Evolutionary conservation across 306 rosid genomes (phyloP).

Genomic region (Adenanthera pavonina): DNA sequence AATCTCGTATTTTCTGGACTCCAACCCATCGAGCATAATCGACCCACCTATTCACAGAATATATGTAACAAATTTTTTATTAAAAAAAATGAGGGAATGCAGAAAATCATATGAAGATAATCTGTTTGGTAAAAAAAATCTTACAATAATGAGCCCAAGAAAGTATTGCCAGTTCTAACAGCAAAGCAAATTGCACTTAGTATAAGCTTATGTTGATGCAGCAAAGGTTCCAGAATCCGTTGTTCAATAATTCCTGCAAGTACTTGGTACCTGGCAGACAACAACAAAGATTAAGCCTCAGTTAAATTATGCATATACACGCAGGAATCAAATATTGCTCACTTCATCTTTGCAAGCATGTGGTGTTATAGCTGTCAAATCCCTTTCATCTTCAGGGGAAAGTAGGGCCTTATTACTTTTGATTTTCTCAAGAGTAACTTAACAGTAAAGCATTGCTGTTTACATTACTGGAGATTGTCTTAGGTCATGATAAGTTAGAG

Average conservation of each 20-base stretch:
- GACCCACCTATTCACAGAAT: constrained; percentile 74
- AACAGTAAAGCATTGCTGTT: neutral
- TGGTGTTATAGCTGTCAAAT: constrained; percentile 3
- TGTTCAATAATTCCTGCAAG: constrained; percentile 87
- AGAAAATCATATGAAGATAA: neutral
- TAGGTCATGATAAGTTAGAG: neutral
- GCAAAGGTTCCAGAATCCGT: constrained; percentile 74
- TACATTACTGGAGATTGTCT: neutral
- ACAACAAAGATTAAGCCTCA: constrained; percentile 22
- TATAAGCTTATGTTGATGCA: constrained; percentile 66
- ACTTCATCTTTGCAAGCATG: constrained; percentile 20
- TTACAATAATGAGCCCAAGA: constrained; percentile 83
- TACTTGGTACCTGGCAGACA: constrained; percentile 68
- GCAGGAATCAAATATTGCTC: neutral
- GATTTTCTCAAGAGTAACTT: neutral
- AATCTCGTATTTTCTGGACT: constrained; percentile 66
- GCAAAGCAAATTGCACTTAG: constrained; percentile 73
- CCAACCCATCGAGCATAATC: constrained; percentile 88
- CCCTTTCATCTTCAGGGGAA: neutral
- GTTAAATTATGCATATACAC: constrained; percentile 26
- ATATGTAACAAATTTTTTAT: neutral
- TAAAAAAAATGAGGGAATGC: neutral
- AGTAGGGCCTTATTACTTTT: neutral
- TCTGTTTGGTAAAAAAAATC: constrained; percentile 39
- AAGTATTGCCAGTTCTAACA: constrained; percentile 82